Conservation (phyloP, 73 alveolate genomes). For the Durusdinium trenchii region DNA sequence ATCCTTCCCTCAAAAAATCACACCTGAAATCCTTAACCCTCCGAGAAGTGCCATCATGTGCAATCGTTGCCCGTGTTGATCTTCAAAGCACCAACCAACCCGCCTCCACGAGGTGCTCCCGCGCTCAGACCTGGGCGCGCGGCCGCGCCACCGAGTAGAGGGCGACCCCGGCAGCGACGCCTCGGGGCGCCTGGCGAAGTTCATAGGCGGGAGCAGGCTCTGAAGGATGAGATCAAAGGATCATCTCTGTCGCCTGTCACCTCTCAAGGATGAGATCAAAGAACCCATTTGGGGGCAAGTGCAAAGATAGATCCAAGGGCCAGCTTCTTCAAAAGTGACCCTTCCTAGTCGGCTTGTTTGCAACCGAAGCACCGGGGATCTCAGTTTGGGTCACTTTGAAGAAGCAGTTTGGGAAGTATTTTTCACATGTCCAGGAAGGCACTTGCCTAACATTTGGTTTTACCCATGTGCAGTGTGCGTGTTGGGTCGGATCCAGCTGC, state of each 20-base stretch:
- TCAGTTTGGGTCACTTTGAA: too few relatives aligned
- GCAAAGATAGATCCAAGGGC: too few relatives aligned
- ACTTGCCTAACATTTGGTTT: too few relatives aligned
- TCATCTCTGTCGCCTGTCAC: neutral
- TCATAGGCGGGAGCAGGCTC: slow-evolving; percentile 5
- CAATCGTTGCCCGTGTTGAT: neutral
- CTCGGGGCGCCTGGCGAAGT: neutral
- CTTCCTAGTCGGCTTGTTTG: too few relatives aligned
- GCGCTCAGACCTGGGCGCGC: slow-evolving; percentile 55
- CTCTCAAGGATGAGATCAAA: too few relatives aligned
- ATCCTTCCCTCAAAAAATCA: neutral
- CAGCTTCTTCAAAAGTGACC: too few relatives aligned
- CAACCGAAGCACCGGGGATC: too few relatives aligned
- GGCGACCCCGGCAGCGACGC: neutral
- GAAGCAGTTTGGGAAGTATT: too few relatives aligned
- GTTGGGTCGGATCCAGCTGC: too few relatives aligned
- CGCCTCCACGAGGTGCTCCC: slow-evolving; percentile 47
- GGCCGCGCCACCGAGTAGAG: neutral
- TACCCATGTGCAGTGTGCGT: too few relatives aligned
- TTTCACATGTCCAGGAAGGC: too few relatives aligned
- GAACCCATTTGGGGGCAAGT: neutral
- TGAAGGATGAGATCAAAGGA: neutral
- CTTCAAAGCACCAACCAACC: neutral
- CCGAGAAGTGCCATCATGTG: neutral
- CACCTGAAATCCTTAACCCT: neutral